A percentile compares a stretch with the other conserved stretches of the same genome.
phyloP scores from a whole-genome alignment of 2,329 filamentous ascomycete species.

The Corniculantispora saksenae region DNA sequence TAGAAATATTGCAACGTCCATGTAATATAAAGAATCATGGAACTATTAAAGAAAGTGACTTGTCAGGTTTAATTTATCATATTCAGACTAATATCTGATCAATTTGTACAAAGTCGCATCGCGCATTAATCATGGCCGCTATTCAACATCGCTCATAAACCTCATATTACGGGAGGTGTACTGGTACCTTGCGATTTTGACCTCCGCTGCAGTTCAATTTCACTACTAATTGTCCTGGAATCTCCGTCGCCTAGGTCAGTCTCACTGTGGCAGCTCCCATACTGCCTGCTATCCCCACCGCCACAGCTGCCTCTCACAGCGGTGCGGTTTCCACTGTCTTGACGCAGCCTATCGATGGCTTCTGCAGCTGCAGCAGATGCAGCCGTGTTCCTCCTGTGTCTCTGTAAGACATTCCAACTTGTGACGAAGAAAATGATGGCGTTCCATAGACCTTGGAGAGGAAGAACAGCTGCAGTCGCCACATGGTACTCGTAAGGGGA shows the following conservation, averaged over 20 bases:
- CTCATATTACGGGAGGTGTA: background rate
- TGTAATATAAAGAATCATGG: background rate
- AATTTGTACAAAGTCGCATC: background rate
- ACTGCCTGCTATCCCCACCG: background rate
- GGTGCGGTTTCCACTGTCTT: constrained; percentile 5
- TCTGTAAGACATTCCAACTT: constrained; percentile 42
- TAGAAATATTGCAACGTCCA: background rate
- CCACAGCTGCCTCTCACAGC: background rate
- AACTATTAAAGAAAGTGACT: background rate
- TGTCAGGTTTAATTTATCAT: background rate
- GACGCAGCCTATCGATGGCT: constrained; percentile 9
- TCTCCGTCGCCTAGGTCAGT: constrained; percentile 21
- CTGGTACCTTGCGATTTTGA: constrained; percentile 10
- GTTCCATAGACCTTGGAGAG: constrained; percentile 81
- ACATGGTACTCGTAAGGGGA: constrained; percentile 67
- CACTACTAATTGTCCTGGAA: constrained; percentile 19
- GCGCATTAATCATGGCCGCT: background rate
- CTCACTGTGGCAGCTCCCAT: constrained; percentile 18
- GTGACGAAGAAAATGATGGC: constrained; percentile 74
- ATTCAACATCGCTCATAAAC: background rate
- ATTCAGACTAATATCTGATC: constrained; percentile 4
- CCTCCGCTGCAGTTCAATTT: constrained; percentile 19
- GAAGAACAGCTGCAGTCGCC: constrained; percentile 69
- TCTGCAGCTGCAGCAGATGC: constrained; percentile 9
- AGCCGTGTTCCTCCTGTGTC: constrained; percentile 12